A percentile compares a stretch with the other conserved stretches of the same genome.
Evolutionary conservation across 2,329 filamentous ascomycete genomes (phyloP).

Genomic region (Pseudopyrenochaeta lycopersici): DNA sequence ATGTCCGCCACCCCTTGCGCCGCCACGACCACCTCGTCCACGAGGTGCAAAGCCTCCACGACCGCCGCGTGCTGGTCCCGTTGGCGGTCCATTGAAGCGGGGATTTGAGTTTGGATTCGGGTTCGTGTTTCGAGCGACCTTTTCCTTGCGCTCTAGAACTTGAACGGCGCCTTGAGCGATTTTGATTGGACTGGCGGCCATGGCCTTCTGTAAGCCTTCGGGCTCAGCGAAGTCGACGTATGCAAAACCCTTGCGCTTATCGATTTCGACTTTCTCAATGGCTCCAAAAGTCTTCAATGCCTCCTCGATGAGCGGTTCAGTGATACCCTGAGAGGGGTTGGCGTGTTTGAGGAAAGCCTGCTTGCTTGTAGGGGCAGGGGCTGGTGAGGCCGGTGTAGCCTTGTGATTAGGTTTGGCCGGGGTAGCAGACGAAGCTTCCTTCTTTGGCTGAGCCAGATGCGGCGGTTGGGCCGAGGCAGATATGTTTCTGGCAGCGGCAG

Average conservation of each 20-base stretch:
- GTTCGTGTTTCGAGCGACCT: conserved; percentile 30
- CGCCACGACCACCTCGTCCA: conserved; percentile 45
- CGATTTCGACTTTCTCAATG: conserved; percentile 85
- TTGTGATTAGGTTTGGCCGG: conserved; percentile 7
- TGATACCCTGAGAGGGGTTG: conserved; percentile 91
- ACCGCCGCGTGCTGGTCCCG: conserved; percentile 37
- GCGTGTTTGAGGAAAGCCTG: conserved; percentile 66
- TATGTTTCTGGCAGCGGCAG: conserved; percentile 34
- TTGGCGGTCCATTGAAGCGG: conserved; percentile 39
- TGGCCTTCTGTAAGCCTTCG: conserved; percentile 77
- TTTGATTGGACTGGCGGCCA: conserved; percentile 80
- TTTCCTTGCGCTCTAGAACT: conserved; percentile 81
- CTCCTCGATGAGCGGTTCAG: conserved; percentile 78
- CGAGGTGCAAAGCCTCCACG: conserved; percentile 45
- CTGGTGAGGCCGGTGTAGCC: conserved; percentile 21
- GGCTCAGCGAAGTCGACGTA: conserved; percentile 88
- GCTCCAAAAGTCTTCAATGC: conserved; percentile 78
- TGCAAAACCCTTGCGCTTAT: conserved; percentile 93
- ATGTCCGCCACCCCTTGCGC: conserved; percentile 42
- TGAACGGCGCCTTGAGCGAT: conserved; percentile 88
- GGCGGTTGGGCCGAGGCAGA: conserved; percentile 25
- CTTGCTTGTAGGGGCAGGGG: conserved; percentile 50
- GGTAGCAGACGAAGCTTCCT: conserved; percentile 19
- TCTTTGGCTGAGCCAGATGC: conserved; percentile 22
- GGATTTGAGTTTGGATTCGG: conserved; percentile 4